Conservation (phyloP, 441 rosid genomes). For the Brassica hybrid region DNA sequence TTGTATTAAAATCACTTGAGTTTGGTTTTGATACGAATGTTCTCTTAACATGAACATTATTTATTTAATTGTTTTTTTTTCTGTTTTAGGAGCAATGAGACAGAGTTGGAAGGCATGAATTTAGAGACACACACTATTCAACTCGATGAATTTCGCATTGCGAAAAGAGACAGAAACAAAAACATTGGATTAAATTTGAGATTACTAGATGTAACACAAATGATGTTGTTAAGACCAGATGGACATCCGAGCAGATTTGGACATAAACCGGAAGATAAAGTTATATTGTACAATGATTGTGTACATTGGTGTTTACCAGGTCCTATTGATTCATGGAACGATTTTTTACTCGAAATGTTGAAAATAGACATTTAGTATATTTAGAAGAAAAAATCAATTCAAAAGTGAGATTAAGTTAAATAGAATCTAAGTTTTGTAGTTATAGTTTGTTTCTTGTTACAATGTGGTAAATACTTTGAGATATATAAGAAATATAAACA, state of each 20-base stretch:
- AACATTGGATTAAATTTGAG: conserved; percentile 49
- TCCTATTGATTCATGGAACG: conserved; percentile 85
- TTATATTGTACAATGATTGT: conserved; percentile 56
- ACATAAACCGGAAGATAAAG: conserved; percentile 48
- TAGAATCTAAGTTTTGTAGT: neutral
- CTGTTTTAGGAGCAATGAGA: conserved; percentile 47
- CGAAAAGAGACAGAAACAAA: conserved; percentile 50
- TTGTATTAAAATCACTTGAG: no score
- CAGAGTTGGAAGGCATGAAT: conserved; percentile 49
- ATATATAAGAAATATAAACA: neutral
- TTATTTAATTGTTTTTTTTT: no score
- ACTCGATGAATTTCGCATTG: conserved; percentile 61
- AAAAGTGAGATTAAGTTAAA: neutral
- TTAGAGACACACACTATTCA: conserved; percentile 63
- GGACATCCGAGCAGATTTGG: conserved; percentile 77
- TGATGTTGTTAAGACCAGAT: conserved; percentile 80
- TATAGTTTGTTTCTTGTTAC: neutral
- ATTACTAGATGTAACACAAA: conserved; percentile 64
- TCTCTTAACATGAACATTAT: neutral
- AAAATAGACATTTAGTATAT: conserved; percentile 36
- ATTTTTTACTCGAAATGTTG: conserved; percentile 64
- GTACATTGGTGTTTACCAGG: conserved; percentile 98
- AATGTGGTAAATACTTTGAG: neutral
- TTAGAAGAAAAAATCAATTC: neutral
- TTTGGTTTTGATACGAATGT: neutral